phyloP scores from a whole-genome alignment of 2,329 filamentous ascomycete species.

The Exophiala sideris region DNA sequence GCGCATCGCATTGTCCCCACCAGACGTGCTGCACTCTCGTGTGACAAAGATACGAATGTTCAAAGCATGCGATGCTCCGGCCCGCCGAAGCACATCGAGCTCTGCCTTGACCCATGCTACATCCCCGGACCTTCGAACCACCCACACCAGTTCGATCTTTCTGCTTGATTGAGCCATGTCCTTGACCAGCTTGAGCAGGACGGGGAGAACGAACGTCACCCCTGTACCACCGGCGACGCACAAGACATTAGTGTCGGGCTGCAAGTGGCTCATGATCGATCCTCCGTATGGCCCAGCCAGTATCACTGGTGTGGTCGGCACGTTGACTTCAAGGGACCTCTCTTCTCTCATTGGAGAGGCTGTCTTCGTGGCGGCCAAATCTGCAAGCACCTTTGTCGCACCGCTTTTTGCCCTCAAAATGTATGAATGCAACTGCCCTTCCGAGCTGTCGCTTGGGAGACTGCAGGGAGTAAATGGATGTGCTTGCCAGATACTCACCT shows the following conservation, averaged over 20 bases:
- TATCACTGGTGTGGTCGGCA: slow-evolving; percentile 53
- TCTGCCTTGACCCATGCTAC: slow-evolving; percentile 59
- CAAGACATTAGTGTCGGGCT: slow-evolving; percentile 45
- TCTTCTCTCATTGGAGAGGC: background rate
- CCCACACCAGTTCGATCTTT: slow-evolving; percentile 63
- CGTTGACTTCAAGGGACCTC: slow-evolving; percentile 32
- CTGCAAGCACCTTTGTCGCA: slow-evolving; percentile 57
- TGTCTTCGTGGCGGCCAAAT: slow-evolving; percentile 35
- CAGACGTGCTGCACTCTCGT: slow-evolving; percentile 38
- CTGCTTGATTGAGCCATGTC: slow-evolving; percentile 32
- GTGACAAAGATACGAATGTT: slow-evolving; percentile 60
- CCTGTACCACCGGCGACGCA: slow-evolving; percentile 58
- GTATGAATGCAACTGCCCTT: slow-evolving; percentile 33
- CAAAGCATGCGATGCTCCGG: slow-evolving; percentile 41
- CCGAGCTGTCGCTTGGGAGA: slow-evolving; percentile 37
- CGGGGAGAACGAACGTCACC: slow-evolving; percentile 55
- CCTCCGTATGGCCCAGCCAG: slow-evolving; percentile 63
- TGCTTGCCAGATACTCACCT: slow-evolving; percentile 66
- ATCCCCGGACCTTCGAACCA: slow-evolving; percentile 54
- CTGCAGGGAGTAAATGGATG: slow-evolving; percentile 68
- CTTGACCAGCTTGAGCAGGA: slow-evolving; percentile 42
- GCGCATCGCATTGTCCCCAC: slow-evolving; percentile 28
- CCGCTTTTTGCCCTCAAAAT: slow-evolving; percentile 43
- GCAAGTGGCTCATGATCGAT: slow-evolving; percentile 9
- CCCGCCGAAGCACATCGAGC: slow-evolving; percentile 48